Conservation (phyloP, 164 flowering plant genomes). For the Taxillus chinensis region DNA sequence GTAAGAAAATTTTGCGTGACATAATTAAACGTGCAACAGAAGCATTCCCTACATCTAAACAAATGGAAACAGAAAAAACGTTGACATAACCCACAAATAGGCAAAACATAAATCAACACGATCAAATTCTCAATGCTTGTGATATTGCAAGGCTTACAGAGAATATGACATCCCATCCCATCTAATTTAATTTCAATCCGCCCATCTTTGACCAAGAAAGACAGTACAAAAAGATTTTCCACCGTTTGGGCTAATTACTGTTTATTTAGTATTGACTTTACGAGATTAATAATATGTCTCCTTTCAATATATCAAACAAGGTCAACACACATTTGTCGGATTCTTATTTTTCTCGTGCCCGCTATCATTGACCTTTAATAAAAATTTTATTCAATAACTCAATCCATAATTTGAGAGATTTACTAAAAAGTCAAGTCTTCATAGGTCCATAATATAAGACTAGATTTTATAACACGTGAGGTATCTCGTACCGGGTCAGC, state of each 20-base stretch:
- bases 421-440: too few species aligned
- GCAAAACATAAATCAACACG: background rate
- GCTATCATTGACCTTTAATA: background rate
- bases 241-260: constrained; percentile 2
- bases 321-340: background rate
- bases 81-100: background rate
- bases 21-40: background rate
- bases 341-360: background rate
- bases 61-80: background rate
- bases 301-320: constrained; percentile 1
- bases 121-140: background rate
- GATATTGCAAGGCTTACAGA: background rate
- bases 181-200: background rate
- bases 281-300: background rate
- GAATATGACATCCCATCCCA: background rate
- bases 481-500: too few species aligned
- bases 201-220: constrained; percentile 3
- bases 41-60: background rate
- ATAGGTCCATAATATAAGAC: too few species aligned
- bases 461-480: too few species aligned
- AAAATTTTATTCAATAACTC: too few species aligned
- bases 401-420: too few species aligned
- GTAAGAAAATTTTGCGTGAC: background rate
- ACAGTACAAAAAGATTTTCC: constrained; percentile 3
- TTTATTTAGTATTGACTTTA: background rate